These are phyloP conservation scores for Pelargonium cotyledonis DNA, from an alignment of 441 rosid genomes.

Conservation along the genomic window DNA sequence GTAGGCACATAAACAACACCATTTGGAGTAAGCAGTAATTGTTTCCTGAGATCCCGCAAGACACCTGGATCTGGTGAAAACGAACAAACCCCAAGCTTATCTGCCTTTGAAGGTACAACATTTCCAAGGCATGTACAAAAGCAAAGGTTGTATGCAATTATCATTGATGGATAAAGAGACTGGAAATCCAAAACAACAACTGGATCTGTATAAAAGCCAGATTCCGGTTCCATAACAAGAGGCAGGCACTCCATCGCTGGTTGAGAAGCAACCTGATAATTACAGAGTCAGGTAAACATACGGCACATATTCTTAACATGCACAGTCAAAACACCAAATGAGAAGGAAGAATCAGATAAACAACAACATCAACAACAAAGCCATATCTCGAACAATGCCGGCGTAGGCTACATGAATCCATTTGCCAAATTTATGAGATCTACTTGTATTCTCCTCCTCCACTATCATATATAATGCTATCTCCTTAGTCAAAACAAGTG, in stretches of 20 bases:
- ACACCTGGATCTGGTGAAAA: slow-evolving; percentile 55
- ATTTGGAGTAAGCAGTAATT: slow-evolving; percentile 69
- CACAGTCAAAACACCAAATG: not conserved
- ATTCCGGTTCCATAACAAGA: slow-evolving; percentile 98
- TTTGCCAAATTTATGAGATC: too few species aligned
- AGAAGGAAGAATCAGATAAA: not conserved
- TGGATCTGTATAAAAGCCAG: slow-evolving; percentile 91
- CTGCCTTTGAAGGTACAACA: slow-evolving; percentile 53
- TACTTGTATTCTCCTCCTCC: too few species aligned
- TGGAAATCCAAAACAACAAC: slow-evolving; percentile 97
- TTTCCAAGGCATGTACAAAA: slow-evolving; percentile 92
- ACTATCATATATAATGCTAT: too few species aligned
- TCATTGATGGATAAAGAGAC: slow-evolving; percentile 98
- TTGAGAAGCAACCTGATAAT: slow-evolving; percentile 86
- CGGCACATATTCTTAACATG: slow-evolving; percentile 14
- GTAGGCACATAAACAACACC: slow-evolving; percentile 74
- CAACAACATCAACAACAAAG: too few species aligned
- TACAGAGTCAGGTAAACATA: slow-evolving; percentile 16
- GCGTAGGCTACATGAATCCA: too few species aligned
- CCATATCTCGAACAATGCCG: too few species aligned
- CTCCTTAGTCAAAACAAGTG: too few species aligned
- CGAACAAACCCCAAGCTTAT: slow-evolving; percentile 72
- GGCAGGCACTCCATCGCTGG: slow-evolving; percentile 99
- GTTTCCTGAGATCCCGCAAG: slow-evolving; percentile 50
- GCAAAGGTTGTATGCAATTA: slow-evolving; percentile 96